Conservation (phyloP, 2,329 filamentous ascomycete species). For the Claviceps humidiphila region DNA sequence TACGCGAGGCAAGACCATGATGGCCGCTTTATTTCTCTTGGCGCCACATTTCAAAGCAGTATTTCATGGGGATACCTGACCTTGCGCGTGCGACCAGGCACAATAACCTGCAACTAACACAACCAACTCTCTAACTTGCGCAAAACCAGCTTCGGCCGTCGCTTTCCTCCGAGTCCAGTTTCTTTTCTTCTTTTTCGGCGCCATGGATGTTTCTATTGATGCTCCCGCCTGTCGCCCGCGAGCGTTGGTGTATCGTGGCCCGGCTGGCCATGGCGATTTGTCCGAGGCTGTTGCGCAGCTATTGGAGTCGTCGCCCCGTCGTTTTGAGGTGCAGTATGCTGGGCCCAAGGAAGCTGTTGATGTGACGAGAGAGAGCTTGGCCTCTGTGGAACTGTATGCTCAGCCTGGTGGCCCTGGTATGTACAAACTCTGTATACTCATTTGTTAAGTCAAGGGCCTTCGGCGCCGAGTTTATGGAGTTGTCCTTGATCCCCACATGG, state of each 20-base stretch:
- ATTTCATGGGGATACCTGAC: neutral
- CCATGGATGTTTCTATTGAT: constrained; percentile 1
- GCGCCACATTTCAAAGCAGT: neutral
- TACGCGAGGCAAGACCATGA: neutral
- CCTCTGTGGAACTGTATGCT: constrained; percentile 9
- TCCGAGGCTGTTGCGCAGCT: constrained; percentile 11
- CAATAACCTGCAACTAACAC: neutral
- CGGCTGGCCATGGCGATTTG: constrained; percentile 9
- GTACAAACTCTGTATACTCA: neutral
- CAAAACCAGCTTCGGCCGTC: neutral
- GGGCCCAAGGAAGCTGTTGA: constrained; percentile 11
- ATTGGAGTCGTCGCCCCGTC: constrained; percentile 10
- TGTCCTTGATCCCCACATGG: neutral
- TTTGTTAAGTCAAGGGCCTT: neutral
- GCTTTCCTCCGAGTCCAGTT: neutral
- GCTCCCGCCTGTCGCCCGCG: constrained; percentile 1
- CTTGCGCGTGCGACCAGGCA: neutral
- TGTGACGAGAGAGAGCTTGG: constrained; percentile 7
- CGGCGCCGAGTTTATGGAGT: no score
- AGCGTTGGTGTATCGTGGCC: constrained; percentile 13
- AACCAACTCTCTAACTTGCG: no score
- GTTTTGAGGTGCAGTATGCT: constrained; percentile 11
- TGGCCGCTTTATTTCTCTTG: neutral
- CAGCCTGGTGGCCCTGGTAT: constrained; percentile 11
- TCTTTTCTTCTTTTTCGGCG: no score